phyloP scores from a whole-genome alignment of 257 asterid species.

The Solanum microdontum region DNA sequence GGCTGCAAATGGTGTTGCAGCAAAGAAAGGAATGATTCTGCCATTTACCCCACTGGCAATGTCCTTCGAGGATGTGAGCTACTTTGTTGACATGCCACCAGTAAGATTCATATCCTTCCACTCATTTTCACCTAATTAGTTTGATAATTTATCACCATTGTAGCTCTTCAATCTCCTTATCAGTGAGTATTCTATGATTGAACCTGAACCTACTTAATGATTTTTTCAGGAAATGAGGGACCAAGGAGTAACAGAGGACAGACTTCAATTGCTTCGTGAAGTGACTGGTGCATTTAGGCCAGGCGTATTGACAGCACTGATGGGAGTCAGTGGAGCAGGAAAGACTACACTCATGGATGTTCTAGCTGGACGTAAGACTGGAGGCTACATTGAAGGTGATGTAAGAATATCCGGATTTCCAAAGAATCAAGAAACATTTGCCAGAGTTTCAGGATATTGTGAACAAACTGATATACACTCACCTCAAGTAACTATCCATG shows the following conservation, averaged over 20 bases:
- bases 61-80: slow-evolving; percentile 39
- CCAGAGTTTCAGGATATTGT: slow-evolving; percentile 62
- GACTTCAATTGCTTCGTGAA: slow-evolving; percentile 41
- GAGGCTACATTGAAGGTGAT: slow-evolving; percentile 56
- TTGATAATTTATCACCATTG: background rate
- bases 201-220: background rate
- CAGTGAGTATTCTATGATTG: background rate
- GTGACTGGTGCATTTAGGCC: slow-evolving; percentile 66
- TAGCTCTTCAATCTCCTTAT: background rate
- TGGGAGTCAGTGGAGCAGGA: slow-evolving; percentile 82
- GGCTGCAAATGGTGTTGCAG: slow-evolving; percentile 16
- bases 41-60: slow-evolving; percentile 52
- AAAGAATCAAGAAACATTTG: slow-evolving; percentile 55
- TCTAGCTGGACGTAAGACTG: slow-evolving; percentile 53
- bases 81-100: slow-evolving; percentile 46
- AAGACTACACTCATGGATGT: slow-evolving; percentile 73
- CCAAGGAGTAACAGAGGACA: slow-evolving; percentile 41
- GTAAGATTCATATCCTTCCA: slow-evolving; percentile 22
- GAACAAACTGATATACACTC: slow-evolving; percentile 63
- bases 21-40: slow-evolving; percentile 52
- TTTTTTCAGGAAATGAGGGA: slow-evolving; percentile 40
- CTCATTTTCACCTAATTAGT: background rate
- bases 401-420: slow-evolving; percentile 58
- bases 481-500: slow-evolving; percentile 56
- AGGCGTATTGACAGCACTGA: slow-evolving; percentile 58